A percentile compares a stretch with the other conserved stretches of the same genome.
These are phyloP conservation scores for Trichoderma guizhouense DNA, from an alignment of 2,329 filamentous ascomycete genomes.

Conservation along the genomic window DNA sequence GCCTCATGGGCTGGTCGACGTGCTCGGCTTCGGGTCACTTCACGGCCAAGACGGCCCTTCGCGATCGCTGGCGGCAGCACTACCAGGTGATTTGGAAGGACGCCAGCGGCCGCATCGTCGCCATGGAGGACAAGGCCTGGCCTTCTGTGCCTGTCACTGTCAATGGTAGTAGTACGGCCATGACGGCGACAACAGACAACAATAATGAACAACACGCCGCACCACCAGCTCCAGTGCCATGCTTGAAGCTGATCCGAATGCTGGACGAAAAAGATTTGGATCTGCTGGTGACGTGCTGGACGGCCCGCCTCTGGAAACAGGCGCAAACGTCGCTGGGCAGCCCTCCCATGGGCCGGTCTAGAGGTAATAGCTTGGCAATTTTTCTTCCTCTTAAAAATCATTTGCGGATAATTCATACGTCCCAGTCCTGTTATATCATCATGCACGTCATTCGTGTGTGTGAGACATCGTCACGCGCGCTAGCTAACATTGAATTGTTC, in stretches of 20 bases:
- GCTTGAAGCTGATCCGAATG: constrained; percentile 9
- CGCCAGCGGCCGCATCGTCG: constrained; percentile 9
- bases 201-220: neutral
- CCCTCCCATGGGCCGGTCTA: neutral
- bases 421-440: neutral
- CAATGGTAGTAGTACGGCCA: no score
- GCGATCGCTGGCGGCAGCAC: constrained; percentile 9
- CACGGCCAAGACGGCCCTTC: neutral
- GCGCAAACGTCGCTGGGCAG: neutral
- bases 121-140: constrained; percentile 4
- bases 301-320: constrained; percentile 12
- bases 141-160: neutral
- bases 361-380: neutral
- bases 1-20: constrained; percentile 7
- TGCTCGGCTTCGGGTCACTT: constrained; percentile 7
- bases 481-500: constrained; percentile 1
- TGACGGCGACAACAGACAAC: neutral
- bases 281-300: constrained; percentile 14
- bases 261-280: constrained; percentile 14
- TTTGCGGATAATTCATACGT: neutral
- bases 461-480: neutral
- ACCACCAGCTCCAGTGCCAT: neutral
- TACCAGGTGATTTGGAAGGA: constrained; percentile 14
- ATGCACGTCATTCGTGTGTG: constrained; percentile 13
- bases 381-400: neutral